phyloP scores from a whole-genome alignment of 768 basidiomycete species.

The Pleurotus djamor region DNA sequence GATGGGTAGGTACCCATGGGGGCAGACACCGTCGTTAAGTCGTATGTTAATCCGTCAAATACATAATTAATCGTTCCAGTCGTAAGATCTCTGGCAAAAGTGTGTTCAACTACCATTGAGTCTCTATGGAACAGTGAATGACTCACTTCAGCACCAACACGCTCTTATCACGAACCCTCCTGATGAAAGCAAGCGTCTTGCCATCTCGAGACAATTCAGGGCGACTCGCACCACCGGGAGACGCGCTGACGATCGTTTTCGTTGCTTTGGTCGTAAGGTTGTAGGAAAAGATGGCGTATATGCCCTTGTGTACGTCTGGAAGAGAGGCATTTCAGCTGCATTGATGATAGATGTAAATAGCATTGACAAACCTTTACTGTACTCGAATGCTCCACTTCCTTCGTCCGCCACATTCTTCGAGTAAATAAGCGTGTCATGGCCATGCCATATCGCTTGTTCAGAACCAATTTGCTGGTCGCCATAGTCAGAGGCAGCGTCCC shows the following conservation, averaged over 20 bases:
- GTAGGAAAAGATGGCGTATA: slow-evolving; percentile 67
- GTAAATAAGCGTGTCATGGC: slow-evolving; percentile 58
- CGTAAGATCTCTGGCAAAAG: slow-evolving; percentile 49
- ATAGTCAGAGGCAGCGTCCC: slow-evolving; percentile 53
- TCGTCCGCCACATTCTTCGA: slow-evolving; percentile 61
- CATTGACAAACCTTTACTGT: slow-evolving; percentile 57
- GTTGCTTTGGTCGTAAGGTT: slow-evolving; percentile 59
- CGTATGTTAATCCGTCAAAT: slow-evolving; percentile 71
- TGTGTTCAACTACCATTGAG: background rate
- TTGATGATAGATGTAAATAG: background rate
- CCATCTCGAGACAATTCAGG: slow-evolving; percentile 70
- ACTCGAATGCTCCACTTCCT: slow-evolving; percentile 37
- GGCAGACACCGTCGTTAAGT: slow-evolving; percentile 59
- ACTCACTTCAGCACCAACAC: slow-evolving; percentile 68
- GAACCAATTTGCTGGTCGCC: slow-evolving; percentile 72
- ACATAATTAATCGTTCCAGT: slow-evolving; percentile 64
- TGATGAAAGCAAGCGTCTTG: slow-evolving; percentile 71
- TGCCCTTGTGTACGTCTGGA: slow-evolving; percentile 68
- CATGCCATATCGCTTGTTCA: slow-evolving; percentile 66
- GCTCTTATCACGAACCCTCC: slow-evolving; percentile 71
- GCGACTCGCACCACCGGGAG: slow-evolving; percentile 71
- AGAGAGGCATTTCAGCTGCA: background rate
- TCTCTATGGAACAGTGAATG: background rate
- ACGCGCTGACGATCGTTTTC: slow-evolving; percentile 49
- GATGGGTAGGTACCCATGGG: slow-evolving; percentile 83